A percentile compares a stretch with the other conserved stretches of the same genome.
These are phyloP conservation scores for Cardamine occulta DNA, from an alignment of 345 rosid genomes.

Conservation along the genomic window DNA sequence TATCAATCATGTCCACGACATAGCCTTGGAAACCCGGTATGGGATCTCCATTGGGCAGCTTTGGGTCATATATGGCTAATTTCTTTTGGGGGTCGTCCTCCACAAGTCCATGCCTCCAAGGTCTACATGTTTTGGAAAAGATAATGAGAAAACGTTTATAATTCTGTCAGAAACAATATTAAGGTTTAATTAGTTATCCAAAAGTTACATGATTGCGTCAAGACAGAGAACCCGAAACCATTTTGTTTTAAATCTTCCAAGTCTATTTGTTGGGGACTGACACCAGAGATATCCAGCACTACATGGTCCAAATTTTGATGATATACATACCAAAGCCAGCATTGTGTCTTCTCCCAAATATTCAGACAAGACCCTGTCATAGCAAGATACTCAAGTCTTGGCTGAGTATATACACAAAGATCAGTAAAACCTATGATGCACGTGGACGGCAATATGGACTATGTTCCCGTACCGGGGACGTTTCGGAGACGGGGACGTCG, in stretches of 20 bases:
- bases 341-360: slow-evolving; percentile 69
- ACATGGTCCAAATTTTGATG: slow-evolving; percentile 45
- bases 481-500: too few species aligned
- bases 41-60: too few species aligned
- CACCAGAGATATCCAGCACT: slow-evolving; percentile 53
- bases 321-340: slow-evolving; percentile 68
- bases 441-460: too few species aligned
- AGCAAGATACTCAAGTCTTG: neutral
- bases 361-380: slow-evolving; percentile 58
- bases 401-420: neutral
- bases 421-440: too few species aligned
- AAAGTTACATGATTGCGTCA: slow-evolving; percentile 27
- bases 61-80: slow-evolving; percentile 46
- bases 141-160: too few species aligned
- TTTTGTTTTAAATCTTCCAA: slow-evolving; percentile 48
- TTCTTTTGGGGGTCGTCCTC: slow-evolving; percentile 47
- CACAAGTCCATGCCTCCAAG: slow-evolving; percentile 42
- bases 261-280: slow-evolving; percentile 51
- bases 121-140: slow-evolving; percentile 39
- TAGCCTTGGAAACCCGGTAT: too few species aligned
- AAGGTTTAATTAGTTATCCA: too few species aligned
- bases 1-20: too few species aligned
- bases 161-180: too few species aligned
- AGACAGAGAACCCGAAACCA: slow-evolving; percentile 58
- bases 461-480: too few species aligned